Base-by-base conservation (phyloP, 768 basidiomycete species). In the Strobilomyces echinocephalus region DNA sequence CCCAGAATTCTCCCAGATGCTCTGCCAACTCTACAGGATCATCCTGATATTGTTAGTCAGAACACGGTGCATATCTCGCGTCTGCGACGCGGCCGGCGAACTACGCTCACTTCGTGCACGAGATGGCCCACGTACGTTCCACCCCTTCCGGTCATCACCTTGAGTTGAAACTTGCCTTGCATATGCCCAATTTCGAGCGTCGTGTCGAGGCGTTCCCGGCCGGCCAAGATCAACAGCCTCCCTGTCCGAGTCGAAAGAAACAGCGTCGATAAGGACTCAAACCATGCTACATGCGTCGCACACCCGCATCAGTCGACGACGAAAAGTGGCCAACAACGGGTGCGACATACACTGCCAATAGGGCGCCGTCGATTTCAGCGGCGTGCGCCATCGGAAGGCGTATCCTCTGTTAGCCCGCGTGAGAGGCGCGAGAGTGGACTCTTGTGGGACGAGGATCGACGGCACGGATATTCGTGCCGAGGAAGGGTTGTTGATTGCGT, bases 101-200 rank as follows among this genome's bases (percentile, higher is more conserved):
- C 39, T 12, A 20, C 12, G 66, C 80, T 42, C 50, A 92, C 93
- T 78, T 97, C 95, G 43, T 98, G 95, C 21, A 99, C 66, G 75
- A 97, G 89, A 65, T 99, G 97, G 0, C 97, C 95, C 1, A 91
- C 91, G 16, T 40, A 16, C 8, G 52, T 14, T n/a, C 59, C 55
- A 33, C 85, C 83, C 9, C 83, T 80, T 1, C 60, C 59, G 3
- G 11, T 46, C 55, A 95, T 79, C 35, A 99, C 92, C 21, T 80
- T 85, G 68, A 97, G 79, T 71, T 97, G 95, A 71, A 97, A 99
- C 68, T 97, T 97, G 63, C 87, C 91, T 67, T 87, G 91, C 92
- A 95, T 95, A 65, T 95, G 92, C 1, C 88, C 97, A 46, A 98
- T 93, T 87, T 95, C 97, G 43, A 99, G 78, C 60, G 91, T 85